Evolutionary conservation across 208 protist species (phyloP).

Genomic region (Angomonas ambiguus): DNA sequence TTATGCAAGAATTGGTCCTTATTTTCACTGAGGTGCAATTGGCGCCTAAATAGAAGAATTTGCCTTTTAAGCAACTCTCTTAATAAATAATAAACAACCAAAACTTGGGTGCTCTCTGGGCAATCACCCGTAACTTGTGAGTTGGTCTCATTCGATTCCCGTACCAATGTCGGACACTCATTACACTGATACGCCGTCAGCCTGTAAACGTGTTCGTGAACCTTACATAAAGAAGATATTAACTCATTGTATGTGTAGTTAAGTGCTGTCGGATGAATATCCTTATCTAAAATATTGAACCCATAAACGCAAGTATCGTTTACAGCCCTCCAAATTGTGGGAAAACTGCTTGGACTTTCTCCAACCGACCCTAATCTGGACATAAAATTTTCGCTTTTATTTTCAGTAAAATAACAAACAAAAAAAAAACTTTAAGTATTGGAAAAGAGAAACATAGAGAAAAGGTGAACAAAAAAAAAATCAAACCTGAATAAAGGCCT

Average conservation of each 20-base stretch:
- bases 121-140: conserved; percentile 42
- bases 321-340: conserved; percentile 34
- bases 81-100: conserved; percentile 79
- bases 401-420: background rate
- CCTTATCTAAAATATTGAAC: conserved; percentile 28
- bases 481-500: no score
- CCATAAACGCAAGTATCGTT: conserved; percentile 21
- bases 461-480: background rate
- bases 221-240: conserved; percentile 29
- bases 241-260: conserved; percentile 39
- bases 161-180: conserved; percentile 64
- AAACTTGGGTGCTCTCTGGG: conserved; percentile 65
- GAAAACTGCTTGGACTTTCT: conserved; percentile 14
- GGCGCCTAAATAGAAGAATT: conserved; percentile 27
- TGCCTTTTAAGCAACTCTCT: conserved; percentile 68
- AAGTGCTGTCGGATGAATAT: conserved; percentile 8
- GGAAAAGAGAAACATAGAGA: background rate
- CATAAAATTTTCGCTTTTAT: background rate
- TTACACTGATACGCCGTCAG: conserved; percentile 51
- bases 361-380: background rate
- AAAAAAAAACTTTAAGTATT: background rate
- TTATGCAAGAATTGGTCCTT: conserved; percentile 21
- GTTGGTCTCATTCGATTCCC: conserved; percentile 29
- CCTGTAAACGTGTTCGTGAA: conserved; percentile 45
- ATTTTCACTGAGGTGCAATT: conserved; percentile 18